Evolutionary conservation across 2,329 filamentous ascomycete genomes (phyloP), one percentile per base, ranked within the genome.

Genomic region (Alternaria sp.): DNA sequence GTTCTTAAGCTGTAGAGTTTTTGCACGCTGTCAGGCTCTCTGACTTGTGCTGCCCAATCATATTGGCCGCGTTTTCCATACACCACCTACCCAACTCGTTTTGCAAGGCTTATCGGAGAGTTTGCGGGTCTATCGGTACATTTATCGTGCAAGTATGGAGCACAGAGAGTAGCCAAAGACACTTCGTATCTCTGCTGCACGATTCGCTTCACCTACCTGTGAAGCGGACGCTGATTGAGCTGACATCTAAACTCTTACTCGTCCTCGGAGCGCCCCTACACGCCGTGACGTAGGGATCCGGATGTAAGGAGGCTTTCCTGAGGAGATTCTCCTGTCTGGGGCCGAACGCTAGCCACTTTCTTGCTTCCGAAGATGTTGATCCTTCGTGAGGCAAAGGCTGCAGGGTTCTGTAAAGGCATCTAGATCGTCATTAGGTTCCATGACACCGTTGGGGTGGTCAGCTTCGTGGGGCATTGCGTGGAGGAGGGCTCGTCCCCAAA

Each of bases 91-190:
- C 36, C 36, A 40, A 40, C 8, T n/a, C n/a, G 36, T 40, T 28
- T n/a, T 11, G 12, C 49, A 28, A 46, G 57, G 13, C 3, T 30
- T 46, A 30, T 59, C 57, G 57, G 57, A n/a, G 47, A 54, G 26
- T 59, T 59, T 59, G 47, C n/a, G 49, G 13, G 13, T 10, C 9
- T 47, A n/a, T 59, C 57, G 57, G 57, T 9, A 40, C 23, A 59
- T 59, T 59, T 53, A 40, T 54, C 17, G 19, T 23, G 17, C 4
- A 28, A 17, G 30, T 40, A 40, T 40, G 40, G 51, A 36, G 28
- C 15, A 28, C 25, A 21, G 40, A 53, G 47, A n/a, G 45, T 19
- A 51, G 49, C 30, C 49, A 51, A 32, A 51, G 49, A 30, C 17
- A 23, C 49, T 3, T 11, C 32, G 49, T 21, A 51, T 36, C 11